Evolutionary conservation across 129 eudicot species (phyloP), one percentile per base, ranked within the genome.

Genomic region (Lactuca saligna): DNA sequence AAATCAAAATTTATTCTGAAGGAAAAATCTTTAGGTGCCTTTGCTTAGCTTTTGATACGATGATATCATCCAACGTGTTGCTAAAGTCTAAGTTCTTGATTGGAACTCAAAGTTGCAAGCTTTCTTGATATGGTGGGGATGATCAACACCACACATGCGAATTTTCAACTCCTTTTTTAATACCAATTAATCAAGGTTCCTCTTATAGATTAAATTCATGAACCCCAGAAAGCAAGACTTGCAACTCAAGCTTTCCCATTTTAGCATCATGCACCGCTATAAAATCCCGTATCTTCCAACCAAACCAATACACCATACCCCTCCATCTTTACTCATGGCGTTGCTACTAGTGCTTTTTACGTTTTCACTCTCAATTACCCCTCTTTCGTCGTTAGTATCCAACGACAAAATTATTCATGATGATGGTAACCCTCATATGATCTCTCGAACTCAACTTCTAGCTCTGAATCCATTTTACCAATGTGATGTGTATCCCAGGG

Each of bases 401-500:
- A 34, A 68, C 56, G 66, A 65, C n/a, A 20, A 41, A 64, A 25
- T 34, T 9, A 31, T 32, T 41, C 57, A 31, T 17, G 69, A 74
- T 17, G 25, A 74, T 35, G 16, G 17, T 25, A 68, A 15, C 49
- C 74, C 74, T 66, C 46, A 39, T 75, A 49, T 8, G 62, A 66
- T 50, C 68, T 4, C 67, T 46, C 39, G 49, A 60, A 60, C 69
- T 75, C 63, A 68, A 38, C 57, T 68, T 53, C 48, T 60, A 51
- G 80, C 70, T 39, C 20, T 61, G 32, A 76, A 76, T 7, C 80
- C 80, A 9, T 76, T 68, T 57, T 68, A 76, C 42, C 75, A 61
- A 54, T 82, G 86, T 38, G 71, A 78, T 65, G 15, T 64, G 65
- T 74, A 73, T 64, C 83, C 86, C 4, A 74, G 75, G 78, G 83